These are phyloP conservation scores for Aspergillus hiratsukae DNA, from an alignment of 2,329 filamentous ascomycete genomes.

Conservation along the genomic window DNA sequence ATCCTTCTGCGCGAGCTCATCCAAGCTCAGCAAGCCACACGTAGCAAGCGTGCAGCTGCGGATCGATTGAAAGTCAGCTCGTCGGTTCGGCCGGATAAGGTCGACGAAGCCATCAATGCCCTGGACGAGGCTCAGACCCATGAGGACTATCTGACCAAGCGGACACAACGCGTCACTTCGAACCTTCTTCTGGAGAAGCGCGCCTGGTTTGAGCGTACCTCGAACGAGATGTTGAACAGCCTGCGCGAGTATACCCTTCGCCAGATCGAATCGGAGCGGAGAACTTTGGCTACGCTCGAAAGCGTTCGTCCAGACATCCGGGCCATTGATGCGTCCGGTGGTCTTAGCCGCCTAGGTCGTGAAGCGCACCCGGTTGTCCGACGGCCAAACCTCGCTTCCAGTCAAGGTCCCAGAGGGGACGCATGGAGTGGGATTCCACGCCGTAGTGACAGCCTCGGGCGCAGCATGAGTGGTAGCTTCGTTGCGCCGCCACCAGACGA, in stretches of 20 bases:
- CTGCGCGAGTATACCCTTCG: constrained; percentile 90
- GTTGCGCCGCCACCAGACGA: constrained; percentile 62
- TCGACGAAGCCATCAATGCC: constrained; percentile 90
- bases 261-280: constrained; percentile 91
- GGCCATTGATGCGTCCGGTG: constrained; percentile 84
- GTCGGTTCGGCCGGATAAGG: constrained; percentile 87
- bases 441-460: constrained; percentile 69
- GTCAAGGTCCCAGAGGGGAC: constrained; percentile 95
- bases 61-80: constrained; percentile 84
- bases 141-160: constrained; percentile 76
- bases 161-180: constrained; percentile 81
- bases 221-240: constrained; percentile 74
- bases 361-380: constrained; percentile 76
- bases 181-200: constrained; percentile 86
- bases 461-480: constrained; percentile 71
- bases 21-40: constrained; percentile 81
- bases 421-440: constrained; percentile 94
- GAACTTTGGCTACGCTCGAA: constrained; percentile 88
- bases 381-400: constrained; percentile 72
- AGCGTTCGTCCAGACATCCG: constrained; percentile 89
- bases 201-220: constrained; percentile 83
- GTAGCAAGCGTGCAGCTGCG: constrained; percentile 76
- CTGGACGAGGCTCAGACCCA: constrained; percentile 81
- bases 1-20: constrained; percentile 90
- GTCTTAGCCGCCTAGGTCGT: constrained; percentile 81